Base-by-base conservation (phyloP, 495 filamentous ascomycete species). In the Parathielavia hyrcaniae region DNA sequence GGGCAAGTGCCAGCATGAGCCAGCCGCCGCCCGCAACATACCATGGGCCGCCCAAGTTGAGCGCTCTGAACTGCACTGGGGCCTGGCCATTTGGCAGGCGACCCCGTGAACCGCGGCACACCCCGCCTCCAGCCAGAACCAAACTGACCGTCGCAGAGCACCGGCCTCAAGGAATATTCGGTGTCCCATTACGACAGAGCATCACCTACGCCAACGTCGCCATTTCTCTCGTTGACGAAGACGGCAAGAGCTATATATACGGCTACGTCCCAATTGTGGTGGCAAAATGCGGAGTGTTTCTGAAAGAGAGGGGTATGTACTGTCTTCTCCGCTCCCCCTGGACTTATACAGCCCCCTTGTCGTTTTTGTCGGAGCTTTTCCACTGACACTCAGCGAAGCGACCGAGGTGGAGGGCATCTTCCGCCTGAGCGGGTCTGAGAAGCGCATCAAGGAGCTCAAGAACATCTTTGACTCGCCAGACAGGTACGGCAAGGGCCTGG, bases 201-300 rank as follows among this genome's bases (percentile, higher is more conserved):
- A 99, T 99, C 71, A 87, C 89, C 34, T 99, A 99, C 68, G 93
- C 93, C 55, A 99, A 99, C 72, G 93, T 99, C 60, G 93, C 93
- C 51, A 99, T 99, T 64, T 97, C 91, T 51, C 82, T 99, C 35
- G 87, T 89, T 60, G 89, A 97, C 70, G 87, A 87, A 50, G 81
- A 90, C 54, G 93, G 92, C 16, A 83, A 91, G 66, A 96, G 90
- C 70, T 97, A 93, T 69, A 96, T 97, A 26, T 99, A 99, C 71
- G 93, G 93, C 63, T 99, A 99, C 69, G 91, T 99, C 6, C 93
- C 93, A 11, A 97, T 99, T 62, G 92, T 99, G 47, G 92, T 99
- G 40, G 93, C 93, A 5, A 99, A 99, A 72, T 99, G 93, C 71
- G 93, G 93, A 48, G 91, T 99, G 1, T 99, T 90, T 65, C 73